A percentile compares a stretch with the other conserved stretches of the same genome.
These are phyloP conservation scores for Corymbia maculata DNA, from an alignment of 345 rosid species.

Conservation along the genomic window DNA sequence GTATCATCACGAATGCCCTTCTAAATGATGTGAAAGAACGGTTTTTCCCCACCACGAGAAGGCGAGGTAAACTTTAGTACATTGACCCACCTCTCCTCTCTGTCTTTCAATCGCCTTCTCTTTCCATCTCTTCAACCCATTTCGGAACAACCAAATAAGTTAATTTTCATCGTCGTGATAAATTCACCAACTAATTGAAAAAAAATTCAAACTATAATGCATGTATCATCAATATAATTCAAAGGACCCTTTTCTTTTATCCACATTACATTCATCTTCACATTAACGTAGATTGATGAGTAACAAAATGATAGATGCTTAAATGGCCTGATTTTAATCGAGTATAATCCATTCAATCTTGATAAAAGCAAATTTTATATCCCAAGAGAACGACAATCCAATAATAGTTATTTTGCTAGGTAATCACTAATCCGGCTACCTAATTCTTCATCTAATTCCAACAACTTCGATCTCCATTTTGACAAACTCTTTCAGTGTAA, in stretches of 20 bases:
- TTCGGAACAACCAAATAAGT: no score
- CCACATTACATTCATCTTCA: not conserved
- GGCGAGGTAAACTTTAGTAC: not conserved
- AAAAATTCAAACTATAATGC: not conserved
- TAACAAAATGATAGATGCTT: not conserved
- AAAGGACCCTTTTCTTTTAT: not conserved
- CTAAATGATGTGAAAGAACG: not conserved
- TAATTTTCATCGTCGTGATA: not conserved
- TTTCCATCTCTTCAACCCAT: not conserved
- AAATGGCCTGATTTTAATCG: not conserved
- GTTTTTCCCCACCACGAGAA: not conserved
- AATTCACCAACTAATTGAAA: not conserved
- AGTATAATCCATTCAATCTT: not conserved
- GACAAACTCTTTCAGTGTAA: not conserved
- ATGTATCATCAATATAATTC: no score
- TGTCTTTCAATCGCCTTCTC: no score
- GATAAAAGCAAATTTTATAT: not conserved
- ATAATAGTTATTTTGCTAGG: not conserved
- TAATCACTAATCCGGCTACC: not conserved
- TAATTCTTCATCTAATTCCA: not conserved
- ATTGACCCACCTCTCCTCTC: no score
- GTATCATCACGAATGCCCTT: not conserved
- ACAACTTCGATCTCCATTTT: not conserved
- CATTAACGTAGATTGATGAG: not conserved
- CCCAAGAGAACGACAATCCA: not conserved